Evolutionary conservation across 2,329 filamentous ascomycete genomes (phyloP).

Genomic region (Lasiodiplodia sp.): DNA sequence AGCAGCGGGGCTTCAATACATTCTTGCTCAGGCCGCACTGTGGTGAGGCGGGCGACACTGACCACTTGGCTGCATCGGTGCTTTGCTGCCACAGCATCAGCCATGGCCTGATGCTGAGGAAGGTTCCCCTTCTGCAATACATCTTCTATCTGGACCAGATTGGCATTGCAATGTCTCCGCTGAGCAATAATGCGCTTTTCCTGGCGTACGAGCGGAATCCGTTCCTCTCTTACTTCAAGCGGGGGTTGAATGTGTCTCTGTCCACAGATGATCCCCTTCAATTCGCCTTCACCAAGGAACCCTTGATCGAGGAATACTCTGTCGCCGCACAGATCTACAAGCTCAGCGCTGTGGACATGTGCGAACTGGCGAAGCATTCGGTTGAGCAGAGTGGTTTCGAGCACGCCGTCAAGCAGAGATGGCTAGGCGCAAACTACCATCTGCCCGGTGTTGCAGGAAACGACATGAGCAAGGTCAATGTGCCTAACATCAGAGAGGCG

Average conservation of each 20-base stretch:
- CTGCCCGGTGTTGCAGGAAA: conserved; percentile 84
- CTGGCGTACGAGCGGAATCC: conserved; percentile 96
- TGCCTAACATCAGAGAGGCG: conserved; percentile 89
- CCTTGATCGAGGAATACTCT: conserved; percentile 96
- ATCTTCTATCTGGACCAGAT: conserved; percentile 98
- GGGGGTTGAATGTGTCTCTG: conserved; percentile 92
- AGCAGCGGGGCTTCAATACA: conserved; percentile 92
- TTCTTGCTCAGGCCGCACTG: conserved; percentile 93
- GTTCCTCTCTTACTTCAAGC: conserved; percentile 93
- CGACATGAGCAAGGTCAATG: conserved; percentile 93
- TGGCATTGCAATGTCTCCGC: conserved; percentile 97
- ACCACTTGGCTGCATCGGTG: conserved; percentile 90
- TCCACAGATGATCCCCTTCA: conserved; percentile 97
- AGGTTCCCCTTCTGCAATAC: conserved; percentile 94
- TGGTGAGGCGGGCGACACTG: conserved; percentile 94
- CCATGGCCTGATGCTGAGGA: conserved; percentile 89
- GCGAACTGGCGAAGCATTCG: conserved; percentile 94
- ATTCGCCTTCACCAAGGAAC: conserved; percentile 98
- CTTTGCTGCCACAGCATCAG: conserved; percentile 97
- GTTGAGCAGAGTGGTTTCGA: conserved; percentile 96
- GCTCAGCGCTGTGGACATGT: conserved; percentile 96
- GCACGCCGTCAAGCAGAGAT: conserved; percentile 84
- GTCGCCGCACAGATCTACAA: conserved; percentile 99
- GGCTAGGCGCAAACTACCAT: conserved; percentile 82
- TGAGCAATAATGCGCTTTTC: conserved; percentile 97